These are phyloP conservation scores for Teunomyces cretensis DNA, from an alignment of 805 yeast genomes.

Conservation along the genomic window DNA sequence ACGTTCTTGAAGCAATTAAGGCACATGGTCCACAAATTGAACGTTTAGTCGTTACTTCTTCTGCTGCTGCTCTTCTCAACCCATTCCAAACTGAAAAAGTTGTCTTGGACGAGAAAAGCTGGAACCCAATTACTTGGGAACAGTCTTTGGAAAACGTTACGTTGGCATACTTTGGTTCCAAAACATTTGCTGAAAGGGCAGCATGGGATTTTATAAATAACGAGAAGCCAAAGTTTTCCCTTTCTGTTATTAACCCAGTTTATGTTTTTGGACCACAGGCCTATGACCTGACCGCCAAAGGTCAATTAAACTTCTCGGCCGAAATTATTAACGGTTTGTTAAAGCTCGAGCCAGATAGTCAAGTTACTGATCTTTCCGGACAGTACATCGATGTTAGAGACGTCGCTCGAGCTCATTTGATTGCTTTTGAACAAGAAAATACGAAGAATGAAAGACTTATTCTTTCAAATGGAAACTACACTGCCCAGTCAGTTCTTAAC, in stretches of 20 bases:
- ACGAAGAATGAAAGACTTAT: no score
- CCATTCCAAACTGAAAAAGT: no score
- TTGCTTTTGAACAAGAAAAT: no score
- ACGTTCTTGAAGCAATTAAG: no score
- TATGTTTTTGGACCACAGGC: conserved; percentile 62
- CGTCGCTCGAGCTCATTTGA: conserved; percentile 42
- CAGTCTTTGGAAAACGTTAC: conserved; percentile 39
- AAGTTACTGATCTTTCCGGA: conserved; percentile 16
- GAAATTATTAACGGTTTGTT: conserved; percentile 42
- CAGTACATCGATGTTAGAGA: conserved; percentile 46
- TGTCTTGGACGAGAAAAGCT: conserved; percentile 12
- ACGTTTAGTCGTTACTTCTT: no score
- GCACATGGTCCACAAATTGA: no score
- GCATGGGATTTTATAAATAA: conserved; percentile 21
- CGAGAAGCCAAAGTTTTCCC: conserved; percentile 32
- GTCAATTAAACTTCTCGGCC: conserved; percentile 31
- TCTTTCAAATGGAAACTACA: no score
- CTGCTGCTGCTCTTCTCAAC: no score
- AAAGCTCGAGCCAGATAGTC: conserved; percentile 21
- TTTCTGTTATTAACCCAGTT: conserved; percentile 53
- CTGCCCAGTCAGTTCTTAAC: no score
- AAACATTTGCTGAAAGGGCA: conserved; percentile 18
- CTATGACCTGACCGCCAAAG: conserved; percentile 31
- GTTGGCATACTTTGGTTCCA: conserved; percentile 30
- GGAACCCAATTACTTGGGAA: conserved; percentile 56